phyloP scores from a whole-genome alignment of 2,329 filamentous ascomycete species.

The Aspergillus sp. region DNA sequence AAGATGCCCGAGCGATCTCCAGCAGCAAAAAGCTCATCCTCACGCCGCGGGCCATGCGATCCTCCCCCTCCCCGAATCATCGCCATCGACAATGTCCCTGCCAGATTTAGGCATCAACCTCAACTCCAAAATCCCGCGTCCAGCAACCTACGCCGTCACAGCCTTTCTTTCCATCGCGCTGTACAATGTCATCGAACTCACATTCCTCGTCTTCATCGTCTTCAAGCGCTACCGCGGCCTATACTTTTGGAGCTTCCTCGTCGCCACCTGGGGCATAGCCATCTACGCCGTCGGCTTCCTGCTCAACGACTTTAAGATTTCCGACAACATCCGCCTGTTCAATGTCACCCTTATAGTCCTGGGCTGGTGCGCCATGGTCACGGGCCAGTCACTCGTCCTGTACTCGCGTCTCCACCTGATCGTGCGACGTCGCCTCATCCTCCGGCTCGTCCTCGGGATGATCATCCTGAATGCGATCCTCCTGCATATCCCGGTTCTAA shows the following conservation, averaged over 20 bases:
- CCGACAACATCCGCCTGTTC: slow-evolving; percentile 31
- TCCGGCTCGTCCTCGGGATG: slow-evolving; percentile 58
- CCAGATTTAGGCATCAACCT: background rate
- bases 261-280: slow-evolving; percentile 48
- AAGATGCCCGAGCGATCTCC: background rate
- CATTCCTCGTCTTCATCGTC: slow-evolving; percentile 52
- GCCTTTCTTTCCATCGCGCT: slow-evolving; percentile 51
- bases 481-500: slow-evolving; percentile 56
- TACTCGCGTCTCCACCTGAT: slow-evolving; percentile 66
- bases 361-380: slow-evolving; percentile 63
- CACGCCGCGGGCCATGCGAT: background rate
- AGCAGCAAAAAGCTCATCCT: background rate
- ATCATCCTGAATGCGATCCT: slow-evolving; percentile 60
- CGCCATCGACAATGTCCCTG: background rate
- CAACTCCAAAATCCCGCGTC: background rate
- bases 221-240: slow-evolving; percentile 51
- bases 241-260: slow-evolving; percentile 55
- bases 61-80: background rate
- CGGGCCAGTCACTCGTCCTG: slow-evolving; percentile 63
- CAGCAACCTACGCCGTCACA: slow-evolving; percentile 29
- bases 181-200: slow-evolving; percentile 55
- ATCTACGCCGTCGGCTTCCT: slow-evolving; percentile 52
- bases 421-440: slow-evolving; percentile 49
- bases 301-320: slow-evolving; percentile 47
- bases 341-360: slow-evolving; percentile 49